These are phyloP conservation scores for Litsea cubeba DNA, from an alignment of 164 flowering plant species.

Conservation along the genomic window DNA sequence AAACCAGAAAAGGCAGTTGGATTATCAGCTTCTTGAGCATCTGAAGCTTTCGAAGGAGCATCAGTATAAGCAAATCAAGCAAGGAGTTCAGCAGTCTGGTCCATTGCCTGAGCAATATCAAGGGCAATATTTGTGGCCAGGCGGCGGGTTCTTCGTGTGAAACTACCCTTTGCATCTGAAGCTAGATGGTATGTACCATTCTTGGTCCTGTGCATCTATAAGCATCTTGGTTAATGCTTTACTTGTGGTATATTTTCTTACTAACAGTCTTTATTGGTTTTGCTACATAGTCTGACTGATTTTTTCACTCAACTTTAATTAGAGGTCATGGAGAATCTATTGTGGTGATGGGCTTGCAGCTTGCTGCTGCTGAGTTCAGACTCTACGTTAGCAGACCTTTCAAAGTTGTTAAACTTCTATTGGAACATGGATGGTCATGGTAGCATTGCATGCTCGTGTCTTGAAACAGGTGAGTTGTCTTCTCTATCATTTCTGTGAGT, in stretches of 20 bases:
- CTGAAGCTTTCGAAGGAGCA: slow-evolving; percentile 42
- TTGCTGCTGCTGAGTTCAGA: slow-evolving; percentile 38
- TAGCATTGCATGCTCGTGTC: slow-evolving; percentile 59
- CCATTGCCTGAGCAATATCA: slow-evolving; percentile 60
- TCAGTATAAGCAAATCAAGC: slow-evolving; percentile 39
- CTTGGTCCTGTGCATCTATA: slow-evolving; percentile 2
- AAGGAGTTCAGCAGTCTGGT: slow-evolving; percentile 42
- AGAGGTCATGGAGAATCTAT: slow-evolving; percentile 39
- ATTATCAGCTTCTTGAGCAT: slow-evolving; percentile 39
- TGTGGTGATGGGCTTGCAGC: slow-evolving; percentile 37
- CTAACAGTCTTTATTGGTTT: background rate
- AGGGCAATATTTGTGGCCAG: slow-evolving; percentile 71
- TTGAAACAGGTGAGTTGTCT: slow-evolving; percentile 43
- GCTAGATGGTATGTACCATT: slow-evolving; percentile 34
- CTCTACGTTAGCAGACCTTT: slow-evolving; percentile 48
- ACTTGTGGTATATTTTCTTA: background rate
- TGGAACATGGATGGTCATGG: slow-evolving; percentile 58
- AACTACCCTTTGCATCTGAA: slow-evolving; percentile 17
- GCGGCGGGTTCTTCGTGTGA: slow-evolving; percentile 80
- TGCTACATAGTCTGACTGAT: background rate
- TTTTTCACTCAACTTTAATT: slow-evolving; percentile 13
- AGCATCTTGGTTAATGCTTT: background rate
- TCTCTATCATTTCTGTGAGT: background rate
- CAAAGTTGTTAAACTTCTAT: slow-evolving; percentile 39
- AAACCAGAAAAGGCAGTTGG: slow-evolving; percentile 45